Conservation (phyloP, 2,329 filamentous ascomycete species). For the Thermoascus crustaceus region DNA sequence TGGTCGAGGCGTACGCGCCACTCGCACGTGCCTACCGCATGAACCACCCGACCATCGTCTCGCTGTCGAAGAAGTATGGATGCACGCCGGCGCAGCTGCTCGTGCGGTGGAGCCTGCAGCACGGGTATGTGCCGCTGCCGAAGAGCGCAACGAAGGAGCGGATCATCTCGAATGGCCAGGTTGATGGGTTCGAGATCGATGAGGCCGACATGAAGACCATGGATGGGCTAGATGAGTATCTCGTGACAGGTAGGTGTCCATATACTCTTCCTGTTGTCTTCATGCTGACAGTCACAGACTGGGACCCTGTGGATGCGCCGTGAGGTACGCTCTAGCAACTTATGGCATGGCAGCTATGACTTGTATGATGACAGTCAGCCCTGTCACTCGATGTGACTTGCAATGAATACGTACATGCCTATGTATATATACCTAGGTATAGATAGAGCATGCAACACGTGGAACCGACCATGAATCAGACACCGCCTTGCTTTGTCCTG, state of each 20-base stretch:
- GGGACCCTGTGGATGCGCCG: conserved; percentile 16
- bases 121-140: conserved; percentile 63
- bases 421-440: too few relatives aligned
- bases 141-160: conserved; percentile 60
- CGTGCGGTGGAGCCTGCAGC: conserved; percentile 70
- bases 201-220: conserved; percentile 55
- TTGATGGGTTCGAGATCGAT: conserved; percentile 48
- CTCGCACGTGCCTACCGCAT: conserved; percentile 64
- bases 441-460: too few relatives aligned
- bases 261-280: background rate
- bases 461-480: too few relatives aligned
- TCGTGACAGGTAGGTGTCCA: conserved; percentile 58
- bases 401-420: too few relatives aligned
- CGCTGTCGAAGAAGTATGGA: conserved; percentile 58
- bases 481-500: too few relatives aligned
- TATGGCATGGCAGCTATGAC: too few relatives aligned
- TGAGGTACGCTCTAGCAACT: conserved; percentile 5
- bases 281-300: conserved; percentile 6
- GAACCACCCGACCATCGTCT: conserved; percentile 55
- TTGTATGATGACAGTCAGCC: too few relatives aligned
- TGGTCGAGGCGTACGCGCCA: conserved; percentile 73
- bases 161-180: conserved; percentile 56
- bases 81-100: conserved; percentile 67
- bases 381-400: too few relatives aligned
- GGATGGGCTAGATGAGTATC: conserved; percentile 60